Conservation (phyloP, 2,329 filamentous ascomycete species). For the Macrophomina phaseolina region DNA sequence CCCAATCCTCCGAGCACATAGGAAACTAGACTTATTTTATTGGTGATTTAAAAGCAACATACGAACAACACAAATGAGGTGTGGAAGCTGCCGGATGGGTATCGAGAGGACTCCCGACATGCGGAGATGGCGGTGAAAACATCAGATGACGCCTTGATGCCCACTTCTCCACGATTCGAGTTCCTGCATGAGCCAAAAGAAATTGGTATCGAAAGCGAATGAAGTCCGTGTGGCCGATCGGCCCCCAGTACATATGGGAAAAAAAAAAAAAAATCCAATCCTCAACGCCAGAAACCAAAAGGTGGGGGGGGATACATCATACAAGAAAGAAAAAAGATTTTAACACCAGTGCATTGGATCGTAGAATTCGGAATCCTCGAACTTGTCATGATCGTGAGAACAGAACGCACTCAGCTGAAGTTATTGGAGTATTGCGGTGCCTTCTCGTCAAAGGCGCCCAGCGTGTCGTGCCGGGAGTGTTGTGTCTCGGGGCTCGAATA, state of each 20-base stretch:
- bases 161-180: constrained; percentile 11
- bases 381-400: constrained; percentile 1
- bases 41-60: constrained; percentile 15
- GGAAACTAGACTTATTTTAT: constrained; percentile 14
- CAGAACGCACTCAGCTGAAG: constrained; percentile 16
- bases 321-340: background rate
- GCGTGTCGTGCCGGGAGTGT: constrained; percentile 23
- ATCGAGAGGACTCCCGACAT: constrained; percentile 19
- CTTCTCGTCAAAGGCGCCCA: constrained; percentile 24
- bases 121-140: constrained; percentile 9
- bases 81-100: constrained; percentile 21
- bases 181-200: background rate
- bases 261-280: background rate
- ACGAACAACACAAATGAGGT: constrained; percentile 18
- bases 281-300: background rate
- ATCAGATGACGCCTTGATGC: constrained; percentile 5
- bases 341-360: background rate
- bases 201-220: constrained; percentile 23
- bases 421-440: constrained; percentile 23
- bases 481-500: constrained; percentile 18
- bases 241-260: background rate
- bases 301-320: background rate
- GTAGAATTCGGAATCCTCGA: constrained; percentile 4
- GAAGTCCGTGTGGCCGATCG: constrained; percentile 15
- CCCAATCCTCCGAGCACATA: constrained; percentile 2